phyloP scores from a whole-genome alignment of 345 rosid genomes.

The Acer negundo region DNA sequence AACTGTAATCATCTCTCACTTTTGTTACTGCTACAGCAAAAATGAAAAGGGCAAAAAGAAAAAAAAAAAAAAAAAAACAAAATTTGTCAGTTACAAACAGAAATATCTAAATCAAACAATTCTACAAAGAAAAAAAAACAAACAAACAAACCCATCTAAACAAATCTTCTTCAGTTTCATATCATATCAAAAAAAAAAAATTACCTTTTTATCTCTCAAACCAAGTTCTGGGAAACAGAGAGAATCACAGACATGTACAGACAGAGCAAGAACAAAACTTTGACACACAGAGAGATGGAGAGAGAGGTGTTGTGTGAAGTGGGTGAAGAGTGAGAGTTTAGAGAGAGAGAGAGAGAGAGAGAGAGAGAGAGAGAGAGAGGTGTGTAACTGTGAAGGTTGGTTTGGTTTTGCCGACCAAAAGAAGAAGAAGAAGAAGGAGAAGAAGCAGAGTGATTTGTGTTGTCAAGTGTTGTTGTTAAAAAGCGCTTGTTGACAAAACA shows the following conservation, averaged over 20 bases:
- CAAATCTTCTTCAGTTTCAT: background rate
- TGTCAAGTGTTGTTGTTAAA: conserved; percentile 4
- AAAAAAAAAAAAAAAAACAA: background rate
- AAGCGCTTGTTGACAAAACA: conserved; percentile 5
- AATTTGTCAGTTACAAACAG: conserved; percentile 3
- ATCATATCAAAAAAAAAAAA: background rate
- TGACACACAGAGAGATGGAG: background rate
- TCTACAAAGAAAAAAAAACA: too few relatives aligned
- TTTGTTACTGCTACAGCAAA: conserved; percentile 18
- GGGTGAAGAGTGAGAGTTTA: conserved; percentile 18
- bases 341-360: conserved; percentile 5
- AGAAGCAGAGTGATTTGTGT: background rate
- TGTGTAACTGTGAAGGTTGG: conserved; percentile 18
- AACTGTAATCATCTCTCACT: conserved; percentile 37
- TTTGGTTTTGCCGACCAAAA: conserved; percentile 17
- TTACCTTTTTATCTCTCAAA: background rate
- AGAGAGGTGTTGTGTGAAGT: background rate
- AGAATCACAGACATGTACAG: background rate
- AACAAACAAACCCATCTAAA: background rate
- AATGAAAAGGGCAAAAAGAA: background rate
- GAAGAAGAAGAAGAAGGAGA: background rate
- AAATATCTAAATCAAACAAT: background rate
- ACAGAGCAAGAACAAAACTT: background rate
- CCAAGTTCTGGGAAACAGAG: background rate
- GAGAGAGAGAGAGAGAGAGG: conserved; percentile 8